Percentiles rank a stretch among this genome's conserved stretches.
Conservation (phyloP, 2,329 filamentous ascomycete species). For the Purpureocillium lavendulum region DNA sequence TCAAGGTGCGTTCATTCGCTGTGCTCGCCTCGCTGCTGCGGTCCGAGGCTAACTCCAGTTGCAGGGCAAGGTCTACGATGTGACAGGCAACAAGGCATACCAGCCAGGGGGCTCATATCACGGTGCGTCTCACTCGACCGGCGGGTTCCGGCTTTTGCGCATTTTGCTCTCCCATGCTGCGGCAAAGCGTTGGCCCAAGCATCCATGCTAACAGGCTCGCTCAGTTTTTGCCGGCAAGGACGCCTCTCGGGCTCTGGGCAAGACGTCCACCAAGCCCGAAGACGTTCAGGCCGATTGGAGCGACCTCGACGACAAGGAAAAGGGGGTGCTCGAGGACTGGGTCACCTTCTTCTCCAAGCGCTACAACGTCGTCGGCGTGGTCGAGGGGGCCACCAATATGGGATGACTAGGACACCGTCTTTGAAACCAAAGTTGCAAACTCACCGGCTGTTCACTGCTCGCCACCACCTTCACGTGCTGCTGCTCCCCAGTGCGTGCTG, state of each 20-base stretch:
- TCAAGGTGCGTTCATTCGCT: slow-evolving; percentile 45
- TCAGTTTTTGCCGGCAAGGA: slow-evolving; percentile 98
- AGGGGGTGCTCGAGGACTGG: slow-evolving; percentile 83
- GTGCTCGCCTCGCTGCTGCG: slow-evolving; percentile 2
- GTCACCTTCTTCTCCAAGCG: slow-evolving; percentile 92
- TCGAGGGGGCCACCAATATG: slow-evolving; percentile 52
- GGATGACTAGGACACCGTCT: slow-evolving; percentile 19
- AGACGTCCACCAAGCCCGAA: slow-evolving; percentile 76
- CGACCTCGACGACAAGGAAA: slow-evolving; percentile 76
- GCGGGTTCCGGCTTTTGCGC: no score
- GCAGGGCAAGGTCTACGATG: slow-evolving; percentile 89
- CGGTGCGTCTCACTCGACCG: slow-evolving; percentile 44
- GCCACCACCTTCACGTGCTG: no score
- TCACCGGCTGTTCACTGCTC: background rate
- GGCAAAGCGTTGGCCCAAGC: no score
- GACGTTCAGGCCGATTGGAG: slow-evolving; percentile 79
- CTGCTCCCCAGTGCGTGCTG: no score
- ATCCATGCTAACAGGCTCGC: no score
- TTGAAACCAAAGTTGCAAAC: background rate
- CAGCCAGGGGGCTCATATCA: slow-evolving; percentile 75
- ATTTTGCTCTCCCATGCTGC: no score
- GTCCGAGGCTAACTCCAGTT: background rate
- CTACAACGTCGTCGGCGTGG: slow-evolving; percentile 78
- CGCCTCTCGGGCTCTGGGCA: slow-evolving; percentile 81
- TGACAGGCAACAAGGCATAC: slow-evolving; percentile 83